Base-by-base conservation (phyloP, 1,139 yeast genomes). In the Kodamaea fungicola region DNA sequence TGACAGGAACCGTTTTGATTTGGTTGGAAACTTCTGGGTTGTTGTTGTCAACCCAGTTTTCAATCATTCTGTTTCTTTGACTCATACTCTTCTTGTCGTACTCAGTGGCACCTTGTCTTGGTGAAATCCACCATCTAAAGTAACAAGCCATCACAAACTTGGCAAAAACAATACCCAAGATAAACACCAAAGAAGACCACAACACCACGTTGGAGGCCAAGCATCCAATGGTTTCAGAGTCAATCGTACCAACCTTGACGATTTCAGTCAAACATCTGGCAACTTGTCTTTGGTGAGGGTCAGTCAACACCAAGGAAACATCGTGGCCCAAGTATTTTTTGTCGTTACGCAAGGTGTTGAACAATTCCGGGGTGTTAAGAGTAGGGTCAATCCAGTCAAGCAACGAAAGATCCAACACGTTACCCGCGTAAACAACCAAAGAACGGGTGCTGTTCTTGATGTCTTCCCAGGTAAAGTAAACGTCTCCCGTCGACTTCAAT, bases 181-280 rank as follows among this genome's bases (percentile, higher is more conserved):
- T 90, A 59, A 92, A 87, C 8, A 85, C 82, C 54, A 92, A 72
- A 0, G 97, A 85, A 10, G 83, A 76, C 49, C 80, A 78, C 44
- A 92, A 73, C 2, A 90, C 96, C 33, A 89, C 80, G 44, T 78
- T 71, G 1, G 97, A 87, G 0, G 97, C 96, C 59, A 92, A 81
- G 63, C 98, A 92, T n/a, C 98, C 98, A 53, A 92, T 80, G 8
- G 96, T 80, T 39, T 87, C 89, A 1, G 94, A 79, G 57, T 92
- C 97, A 39, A 92, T 78, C 33, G 78, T 80, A 19, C 98, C 98
- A 16, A 90, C 95, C 62, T 83, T 87, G 40, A 86, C 71, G 40
- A 87, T 84, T 60, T 92, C 97, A n/a, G 84, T 70, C 38, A 92
- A 67, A 62, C 98, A 92, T 52, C 82, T 77, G 10, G 94, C 94